Base-by-base conservation (phyloP, 1,139 yeast genomes). In the Scheffersomyces cryptocercus region DNA sequence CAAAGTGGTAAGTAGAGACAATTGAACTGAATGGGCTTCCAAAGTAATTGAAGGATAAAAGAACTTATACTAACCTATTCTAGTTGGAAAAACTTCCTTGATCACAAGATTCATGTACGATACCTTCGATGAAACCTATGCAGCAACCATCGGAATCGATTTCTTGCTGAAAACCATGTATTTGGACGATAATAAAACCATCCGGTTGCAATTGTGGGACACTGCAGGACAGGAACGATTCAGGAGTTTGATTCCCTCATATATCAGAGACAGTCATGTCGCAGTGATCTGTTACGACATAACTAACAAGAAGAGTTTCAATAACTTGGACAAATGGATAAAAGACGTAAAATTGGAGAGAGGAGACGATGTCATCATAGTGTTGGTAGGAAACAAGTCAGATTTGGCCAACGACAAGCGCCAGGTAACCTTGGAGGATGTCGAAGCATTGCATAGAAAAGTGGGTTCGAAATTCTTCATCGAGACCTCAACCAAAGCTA, bases 101-200 rank as follows among this genome's bases (percentile, higher is more conserved):
- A 88, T 93, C 55, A 90, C 99, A 14, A 75, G 99, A 51, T 93
- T 93, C 70, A 93, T 93, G 98, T 91, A 93, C 64, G 98, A 93
- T 62, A 88, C 97, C n/a, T 93, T 93, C 63, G 97, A 93, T 64
- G 95, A 95, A 39, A 96, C 93, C 61, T 88, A 87, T 63, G 88
- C 88, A 1, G 98, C 99, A 30, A 93, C 99, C 2, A 90, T 93
- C 44, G 99, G 99, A 20, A 93, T 93, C 50, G 99, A 93, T 64
- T 93, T 93, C 63, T 77, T 93, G 55, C 88, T 96, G 41, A 93
- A 91, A 52, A 69, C 84, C 13, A 79, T 82, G 66, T 81, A 81
- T 56, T 71, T 83, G 38, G 87, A 82, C 54, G 83, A 81, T 51
- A 74, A 73, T 49, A 61, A 73, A 64, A 65, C 80, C 53, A 65